A percentile compares a stretch with the other conserved stretches of the same genome.
phyloP scores from a whole-genome alignment of 345 rosid genomes.

The Corchorus capsularis region DNA sequence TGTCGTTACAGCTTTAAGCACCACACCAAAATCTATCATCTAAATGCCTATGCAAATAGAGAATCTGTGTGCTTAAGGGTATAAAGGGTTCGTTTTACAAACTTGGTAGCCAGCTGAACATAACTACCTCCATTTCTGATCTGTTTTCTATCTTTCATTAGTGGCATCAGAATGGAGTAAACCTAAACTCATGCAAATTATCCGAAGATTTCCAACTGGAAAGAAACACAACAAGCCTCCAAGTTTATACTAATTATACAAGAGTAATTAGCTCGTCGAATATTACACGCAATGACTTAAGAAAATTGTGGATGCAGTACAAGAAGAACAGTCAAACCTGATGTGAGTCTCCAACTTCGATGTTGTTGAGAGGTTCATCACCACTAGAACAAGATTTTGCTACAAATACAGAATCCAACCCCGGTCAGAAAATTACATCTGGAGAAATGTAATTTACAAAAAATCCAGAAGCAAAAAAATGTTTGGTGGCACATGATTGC shows the following conservation, averaged over 20 bases:
- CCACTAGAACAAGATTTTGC: conserved; percentile 25
- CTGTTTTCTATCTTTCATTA: neutral
- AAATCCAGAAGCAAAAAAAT: neutral
- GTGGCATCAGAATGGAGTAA: neutral
- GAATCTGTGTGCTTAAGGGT: neutral
- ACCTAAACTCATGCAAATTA: neutral
- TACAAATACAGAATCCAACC: conserved; percentile 33
- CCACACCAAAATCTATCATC: neutral
- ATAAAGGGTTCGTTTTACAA: neutral
- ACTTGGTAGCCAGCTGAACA: conserved; percentile 1
- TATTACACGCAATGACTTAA: neutral
- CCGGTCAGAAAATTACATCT: neutral
- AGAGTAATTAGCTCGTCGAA: neutral
- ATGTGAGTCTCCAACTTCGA: conserved; percentile 23
- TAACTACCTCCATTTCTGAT: neutral
- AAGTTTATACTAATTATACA: neutral
- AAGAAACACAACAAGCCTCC: neutral
- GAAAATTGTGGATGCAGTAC: neutral
- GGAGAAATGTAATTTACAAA: neutral
- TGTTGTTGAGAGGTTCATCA: conserved; percentile 21
- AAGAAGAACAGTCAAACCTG: conserved; percentile 30
- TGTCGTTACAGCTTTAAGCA: neutral
- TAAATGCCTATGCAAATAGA: neutral
- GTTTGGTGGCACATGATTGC: neutral
- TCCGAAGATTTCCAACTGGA: conserved; percentile 5